Base-by-base conservation (phyloP, 2,329 filamentous ascomycete genomes). In the Phialophora expanda region DNA sequence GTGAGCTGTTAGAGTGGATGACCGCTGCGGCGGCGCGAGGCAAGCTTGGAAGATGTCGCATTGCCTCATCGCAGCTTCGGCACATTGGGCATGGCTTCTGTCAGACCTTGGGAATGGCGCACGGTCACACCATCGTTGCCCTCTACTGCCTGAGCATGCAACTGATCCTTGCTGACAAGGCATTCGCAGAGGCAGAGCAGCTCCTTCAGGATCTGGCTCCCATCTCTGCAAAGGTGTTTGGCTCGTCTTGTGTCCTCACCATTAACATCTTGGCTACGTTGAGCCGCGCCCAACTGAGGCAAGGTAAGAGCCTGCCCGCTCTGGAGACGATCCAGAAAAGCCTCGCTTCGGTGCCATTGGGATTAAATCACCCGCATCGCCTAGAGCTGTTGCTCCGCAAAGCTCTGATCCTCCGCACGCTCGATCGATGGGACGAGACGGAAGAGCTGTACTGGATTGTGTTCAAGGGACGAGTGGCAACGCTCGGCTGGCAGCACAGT, bases 381-480 rank as follows among this genome's bases (percentile, higher is more conserved):
- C 22, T 62, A 26, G 61, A 62, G 51, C 51, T 62, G 34, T 26
- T 62, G 6, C 30, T 62, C 3, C 61, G 61, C 2, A 62, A 57
- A 56, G 61, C 61, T 14, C 30, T 57, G 11, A 48, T 63, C 12
- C 54, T 63, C 38, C 38, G 32, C 14, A 63, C 57, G 28, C 32
- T 63, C 51, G 34, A 46, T 14, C 61, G 53, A 7, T 28, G 38
- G 30, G 41, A 48, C 38, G 61, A 63, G 14, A 57, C 38, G 2
- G 61, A 63, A 26, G 26, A n/a, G 6, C 9, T 63, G 20, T 63
- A 63, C 41, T 63, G 61, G 61, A 24, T 46, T 11, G 61, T 63
- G 30, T 12, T 48, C 34, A 57, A 55, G 32, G 61, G 51, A 20
- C 30, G 61, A 30, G 32, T 48, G 20, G 54, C 53, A 34, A 63